Evolutionary conservation across 2,329 filamentous ascomycete species (phyloP), one percentile per base, ranked within the genome.

Genomic region (Colletotrichum shisoi): DNA sequence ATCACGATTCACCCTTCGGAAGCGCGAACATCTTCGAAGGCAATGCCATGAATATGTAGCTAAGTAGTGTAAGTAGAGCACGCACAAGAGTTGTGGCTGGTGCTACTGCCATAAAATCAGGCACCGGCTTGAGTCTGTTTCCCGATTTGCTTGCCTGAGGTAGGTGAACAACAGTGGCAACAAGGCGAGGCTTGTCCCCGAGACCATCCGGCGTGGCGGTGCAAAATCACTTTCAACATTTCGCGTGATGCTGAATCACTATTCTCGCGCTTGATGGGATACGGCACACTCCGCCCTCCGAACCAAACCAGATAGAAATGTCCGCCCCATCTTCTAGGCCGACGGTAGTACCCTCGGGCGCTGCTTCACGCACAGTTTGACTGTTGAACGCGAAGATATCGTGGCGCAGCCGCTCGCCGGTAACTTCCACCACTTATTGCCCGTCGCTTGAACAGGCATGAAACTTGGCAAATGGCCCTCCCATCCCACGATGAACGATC

Each of bases 391-490:
- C 42, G 61, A 59, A 12, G 19, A 49, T 17, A 54, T 49, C 44
- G 64, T 64, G 64, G 64, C 64, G 64, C 61, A 67, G 64, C 37
- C n/a, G 40, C 24, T 49, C 24, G n/a, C 31, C 19, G n/a, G 7
- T 13, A 17, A 15, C 27, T 39, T 40, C 54, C 37, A 39, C 49
- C 60, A 58, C 39, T 39, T 17, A 49, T 9, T 4, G 7, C 31
- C 34, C 15, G 12, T 39, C n/a, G n/a, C 13, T n/a, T 17, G 8
- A 15, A n/a, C 34, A 24, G 24, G 24, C 13, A 13, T n/a, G n/a
- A 11, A 13, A 7, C 39, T 56, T 58, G 24, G 34, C 54, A 39
- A 3, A 13, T 21, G 31, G 34, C 21, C 4, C 40, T 56, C 15
- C 3, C 40, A 44, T 57, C 40, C 37, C 42, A n/a, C 27, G 24